These are phyloP conservation scores for Cercospora canescens DNA, from an alignment of 2,329 filamentous ascomycete species.

Conservation along the genomic window DNA sequence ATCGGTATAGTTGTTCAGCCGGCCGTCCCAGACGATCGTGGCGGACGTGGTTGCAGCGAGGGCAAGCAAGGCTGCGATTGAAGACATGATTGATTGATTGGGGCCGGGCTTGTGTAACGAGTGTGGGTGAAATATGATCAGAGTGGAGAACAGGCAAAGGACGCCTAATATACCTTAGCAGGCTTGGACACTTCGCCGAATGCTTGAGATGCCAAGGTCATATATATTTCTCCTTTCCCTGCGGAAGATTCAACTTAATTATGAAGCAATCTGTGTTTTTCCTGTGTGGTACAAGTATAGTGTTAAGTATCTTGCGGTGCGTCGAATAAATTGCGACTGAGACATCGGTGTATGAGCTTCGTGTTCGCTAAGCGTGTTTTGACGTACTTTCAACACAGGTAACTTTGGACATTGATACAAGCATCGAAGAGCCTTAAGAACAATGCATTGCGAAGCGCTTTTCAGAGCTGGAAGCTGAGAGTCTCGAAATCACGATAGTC, in stretches of 20 bases:
- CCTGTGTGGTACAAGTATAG: neutral
- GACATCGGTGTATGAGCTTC: too few species aligned
- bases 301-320: neutral
- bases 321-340: too few species aligned
- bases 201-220: neutral
- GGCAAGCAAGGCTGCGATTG: constrained; percentile 24
- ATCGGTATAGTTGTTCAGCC: constrained; percentile 61
- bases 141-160: constrained; percentile 2
- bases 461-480: too few species aligned
- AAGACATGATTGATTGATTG: constrained; percentile 19
- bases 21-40: constrained; percentile 65
- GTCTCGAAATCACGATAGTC: too few species aligned
- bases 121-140: neutral
- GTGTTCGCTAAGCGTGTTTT: too few species aligned
- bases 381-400: too few species aligned
- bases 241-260: neutral
- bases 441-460: too few species aligned
- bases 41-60: constrained; percentile 33
- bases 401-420: too few species aligned
- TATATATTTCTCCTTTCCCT: neutral
- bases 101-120: neutral
- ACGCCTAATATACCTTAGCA: neutral
- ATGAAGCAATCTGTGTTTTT: neutral
- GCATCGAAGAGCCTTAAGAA: too few species aligned
- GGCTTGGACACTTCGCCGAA: neutral